Evolutionary conservation across 805 yeast species (phyloP), one percentile per base, ranked within the genome.

Genomic region (Candida glaebosa): DNA sequence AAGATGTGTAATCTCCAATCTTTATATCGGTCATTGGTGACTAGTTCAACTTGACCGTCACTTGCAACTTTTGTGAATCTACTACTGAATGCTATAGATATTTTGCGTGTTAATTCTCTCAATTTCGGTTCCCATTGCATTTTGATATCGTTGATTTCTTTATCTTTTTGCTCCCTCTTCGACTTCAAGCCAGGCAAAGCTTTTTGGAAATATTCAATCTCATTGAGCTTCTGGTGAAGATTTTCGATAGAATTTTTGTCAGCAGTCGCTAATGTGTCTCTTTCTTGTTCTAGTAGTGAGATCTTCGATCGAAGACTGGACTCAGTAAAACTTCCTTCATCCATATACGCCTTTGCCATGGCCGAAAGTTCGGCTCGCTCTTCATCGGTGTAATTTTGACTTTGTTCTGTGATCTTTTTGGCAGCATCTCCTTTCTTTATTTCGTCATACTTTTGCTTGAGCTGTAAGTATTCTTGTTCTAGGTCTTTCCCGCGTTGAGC

Each of bases 1-100:
- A 80, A 58, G 34, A 95, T 87, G 45, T 86, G 85, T 38, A 93
- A 64, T 51, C 79, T 78, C 99, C 99, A 93, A 38, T 87, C 82
- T 15, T 74, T 67, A 55, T 67, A 87, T 44, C 75, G 64, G 2
- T 73, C 77, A 16, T 68, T 72, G 25, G 70, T 73, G 26, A 73
- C 72, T 9, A 75, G 71, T 32, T 89, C 67, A 3, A 93, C 87
- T 49, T 77, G 80, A n/a, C 99, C 99, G 18, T 82, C 88, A 59
- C 91, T 84, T 2, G 96, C 96, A 24, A 89, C 89, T 7, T 77
- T 69, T 4, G 71, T 67, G 58, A 93, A 87, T 38, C 85, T 75
- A 17, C 69, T 65, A 10, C 84, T 66, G 61, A 90, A 93, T 41
- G 81, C 79, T 2, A 51, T 47, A 1, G 95, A 82, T 3, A 90